Base-by-base conservation (phyloP, 2,329 filamentous ascomycete genomes). In the Phaeosphaeria sp. region DNA sequence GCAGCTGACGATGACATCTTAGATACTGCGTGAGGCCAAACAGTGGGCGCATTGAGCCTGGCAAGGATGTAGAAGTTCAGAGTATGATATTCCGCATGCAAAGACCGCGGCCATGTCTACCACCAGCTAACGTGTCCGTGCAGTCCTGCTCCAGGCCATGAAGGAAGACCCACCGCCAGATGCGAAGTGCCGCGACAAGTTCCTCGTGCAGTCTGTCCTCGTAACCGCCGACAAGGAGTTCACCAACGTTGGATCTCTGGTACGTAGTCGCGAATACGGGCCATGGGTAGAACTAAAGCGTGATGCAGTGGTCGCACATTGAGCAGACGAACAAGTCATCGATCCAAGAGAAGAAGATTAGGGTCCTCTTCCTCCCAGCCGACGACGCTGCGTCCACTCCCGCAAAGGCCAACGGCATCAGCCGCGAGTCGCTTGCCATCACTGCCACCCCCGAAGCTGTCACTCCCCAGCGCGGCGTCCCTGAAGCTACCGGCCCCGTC, bases 11-110 rank as follows among this genome's bases (percentile, higher is more conserved):
- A 47, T 27, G 20, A 45, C 51, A 36, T 18, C 30, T 17, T 72
- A 97, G 94, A 84, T 99, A 99, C 82, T 98, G 95, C 78, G 94
- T 98, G 57, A 89, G 95, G 72, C 94, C 95, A 56, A 98, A 99
- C 83, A 97, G 93, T 51, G 95, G 95, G 72, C 91, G 93, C 77
- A 95, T 99, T 78, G 93, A 97, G 77, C 89, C 93, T 40, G 92
- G 93, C 68, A 87, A 91, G 78, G 86, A 91, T 78, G 93, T 99
- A 67, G 93, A 97, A 79, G 94, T 99, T 64, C 90, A 93, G 78
- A 93, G 93, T 97, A 84, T 69, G 85, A 40, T 56, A 53, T 53
- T 33, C 20, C 42, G 59, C 22, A 50, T 55, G 51, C 61, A 39
- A 45, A 49, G 33, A 46, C 57, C 57, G 58, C 49, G 56, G n/a